These are phyloP conservation scores for Colletotrichum sp. DNA, from an alignment of 2,329 filamentous ascomycete genomes.

Conservation along the genomic window DNA sequence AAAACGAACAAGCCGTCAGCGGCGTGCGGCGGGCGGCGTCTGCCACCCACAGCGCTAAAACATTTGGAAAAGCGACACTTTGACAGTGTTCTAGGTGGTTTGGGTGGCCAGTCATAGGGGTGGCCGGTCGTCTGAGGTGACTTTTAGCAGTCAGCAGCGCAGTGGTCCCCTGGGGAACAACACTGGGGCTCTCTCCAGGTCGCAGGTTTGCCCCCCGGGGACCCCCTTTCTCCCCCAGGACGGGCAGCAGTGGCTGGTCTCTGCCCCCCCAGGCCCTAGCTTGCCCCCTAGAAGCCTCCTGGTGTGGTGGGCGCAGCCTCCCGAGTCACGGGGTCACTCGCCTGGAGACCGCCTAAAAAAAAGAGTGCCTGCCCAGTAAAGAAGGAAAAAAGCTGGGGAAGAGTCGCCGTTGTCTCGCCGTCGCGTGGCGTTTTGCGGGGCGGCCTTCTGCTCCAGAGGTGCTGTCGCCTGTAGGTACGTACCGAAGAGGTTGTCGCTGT, in stretches of 20 bases:
- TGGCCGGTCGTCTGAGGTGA: neutral
- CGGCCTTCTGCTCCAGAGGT: neutral
- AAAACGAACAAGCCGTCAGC: neutral
- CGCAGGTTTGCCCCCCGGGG: constrained; percentile 1
- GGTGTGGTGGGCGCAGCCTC: neutral
- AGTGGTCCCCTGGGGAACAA: neutral
- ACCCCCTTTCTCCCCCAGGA: neutral
- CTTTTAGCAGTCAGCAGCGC: neutral
- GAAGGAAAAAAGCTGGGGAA: constrained; percentile 5
- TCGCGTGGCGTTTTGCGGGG: constrained; percentile 26
- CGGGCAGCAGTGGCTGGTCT: neutral
- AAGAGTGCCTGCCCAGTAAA: neutral
- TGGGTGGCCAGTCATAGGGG: neutral
- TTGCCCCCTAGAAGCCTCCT: neutral
- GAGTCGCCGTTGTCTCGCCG: constrained; percentile 25
- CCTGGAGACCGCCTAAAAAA: neutral
- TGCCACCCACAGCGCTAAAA: constrained; percentile 9
- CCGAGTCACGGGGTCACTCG: neutral
- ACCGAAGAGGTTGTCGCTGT: neutral
- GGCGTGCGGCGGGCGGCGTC: neutral
- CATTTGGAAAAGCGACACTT: neutral
- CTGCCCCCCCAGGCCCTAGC: neutral
- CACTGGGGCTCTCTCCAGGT: neutral
- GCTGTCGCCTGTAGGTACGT: neutral
- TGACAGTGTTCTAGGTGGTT: neutral